phyloP scores from a whole-genome alignment of 2,329 filamentous ascomycete genomes.

The Aspergillus japonicus region DNA sequence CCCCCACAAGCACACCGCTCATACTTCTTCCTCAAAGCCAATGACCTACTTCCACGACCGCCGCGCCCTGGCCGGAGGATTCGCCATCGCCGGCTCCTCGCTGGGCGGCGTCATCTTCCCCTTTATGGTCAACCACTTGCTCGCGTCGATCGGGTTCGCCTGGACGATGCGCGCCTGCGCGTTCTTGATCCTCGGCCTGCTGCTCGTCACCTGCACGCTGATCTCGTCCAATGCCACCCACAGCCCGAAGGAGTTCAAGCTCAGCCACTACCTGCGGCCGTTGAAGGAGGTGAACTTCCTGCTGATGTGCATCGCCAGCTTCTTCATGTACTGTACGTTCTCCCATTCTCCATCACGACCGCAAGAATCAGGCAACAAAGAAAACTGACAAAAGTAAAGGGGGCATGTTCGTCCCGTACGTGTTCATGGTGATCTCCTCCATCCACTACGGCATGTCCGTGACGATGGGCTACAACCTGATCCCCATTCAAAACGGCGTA shows the following conservation, averaged over 20 bases:
- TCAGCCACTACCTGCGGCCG: not conserved
- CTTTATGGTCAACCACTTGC: conserved; percentile 55
- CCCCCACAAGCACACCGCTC: no score
- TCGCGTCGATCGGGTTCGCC: conserved; percentile 49
- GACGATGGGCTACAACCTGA: no score
- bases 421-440: not conserved
- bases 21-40: no score
- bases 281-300: conserved; percentile 6
- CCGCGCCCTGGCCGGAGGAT: conserved; percentile 50
- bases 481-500: no score
- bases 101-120: conserved; percentile 59
- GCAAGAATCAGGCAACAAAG: no score
- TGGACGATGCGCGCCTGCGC: conserved; percentile 55
- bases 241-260: conserved; percentile 1
- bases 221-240: conserved; percentile 42
- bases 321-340: conserved; percentile 13
- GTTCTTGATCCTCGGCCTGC: conserved; percentile 58
- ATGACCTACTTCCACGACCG: conserved; percentile 49
- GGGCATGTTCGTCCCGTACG: no score
- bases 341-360: no score
- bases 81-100: conserved; percentile 50
- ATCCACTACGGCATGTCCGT: conserved; percentile 23
- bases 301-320: conserved; percentile 1
- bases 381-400: not conserved
- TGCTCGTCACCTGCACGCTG: conserved; percentile 51